Conservation (phyloP, 305 asterid genomes). For the Fraxinus albicans region DNA sequence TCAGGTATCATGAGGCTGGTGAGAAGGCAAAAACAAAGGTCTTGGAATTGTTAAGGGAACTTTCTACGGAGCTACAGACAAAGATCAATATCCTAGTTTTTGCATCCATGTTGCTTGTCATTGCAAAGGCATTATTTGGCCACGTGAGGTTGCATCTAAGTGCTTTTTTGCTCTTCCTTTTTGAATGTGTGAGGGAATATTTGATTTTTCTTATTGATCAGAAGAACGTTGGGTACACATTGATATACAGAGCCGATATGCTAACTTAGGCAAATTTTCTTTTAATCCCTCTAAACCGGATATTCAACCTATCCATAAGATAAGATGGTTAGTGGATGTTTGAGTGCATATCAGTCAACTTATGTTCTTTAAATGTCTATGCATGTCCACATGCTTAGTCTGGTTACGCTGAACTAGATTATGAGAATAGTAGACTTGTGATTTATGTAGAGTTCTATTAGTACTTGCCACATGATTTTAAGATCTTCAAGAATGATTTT, state of each 20-base stretch:
- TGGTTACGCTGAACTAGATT: not conserved
- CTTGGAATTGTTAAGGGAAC: slow-evolving; percentile 68
- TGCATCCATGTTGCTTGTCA: slow-evolving; percentile 89
- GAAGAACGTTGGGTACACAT: not conserved
- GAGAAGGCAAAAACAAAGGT: slow-evolving; percentile 72
- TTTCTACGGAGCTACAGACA: slow-evolving; percentile 77
- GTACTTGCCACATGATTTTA: not conserved
- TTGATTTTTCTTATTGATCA: not conserved
- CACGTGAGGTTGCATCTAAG: slow-evolving; percentile 65
- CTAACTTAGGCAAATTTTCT: not conserved
- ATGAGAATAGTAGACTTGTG: not conserved
- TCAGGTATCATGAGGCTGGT: slow-evolving; percentile 84
- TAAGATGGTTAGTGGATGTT: not conserved
- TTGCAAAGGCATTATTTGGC: slow-evolving; percentile 84
- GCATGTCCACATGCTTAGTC: not conserved
- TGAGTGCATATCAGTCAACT: not conserved
- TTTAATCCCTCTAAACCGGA: not conserved
- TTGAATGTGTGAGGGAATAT: not conserved
- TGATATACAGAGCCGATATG: not conserved
- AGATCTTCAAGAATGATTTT: not conserved
- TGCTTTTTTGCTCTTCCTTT: not conserved
- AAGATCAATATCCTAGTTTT: slow-evolving; percentile 83
- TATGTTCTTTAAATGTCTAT: not conserved
- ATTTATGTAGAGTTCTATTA: not conserved
- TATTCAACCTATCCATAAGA: not conserved